phyloP scores from a whole-genome alignment of 2,329 filamentous ascomycete species.

The Monosporascus ibericus region DNA sequence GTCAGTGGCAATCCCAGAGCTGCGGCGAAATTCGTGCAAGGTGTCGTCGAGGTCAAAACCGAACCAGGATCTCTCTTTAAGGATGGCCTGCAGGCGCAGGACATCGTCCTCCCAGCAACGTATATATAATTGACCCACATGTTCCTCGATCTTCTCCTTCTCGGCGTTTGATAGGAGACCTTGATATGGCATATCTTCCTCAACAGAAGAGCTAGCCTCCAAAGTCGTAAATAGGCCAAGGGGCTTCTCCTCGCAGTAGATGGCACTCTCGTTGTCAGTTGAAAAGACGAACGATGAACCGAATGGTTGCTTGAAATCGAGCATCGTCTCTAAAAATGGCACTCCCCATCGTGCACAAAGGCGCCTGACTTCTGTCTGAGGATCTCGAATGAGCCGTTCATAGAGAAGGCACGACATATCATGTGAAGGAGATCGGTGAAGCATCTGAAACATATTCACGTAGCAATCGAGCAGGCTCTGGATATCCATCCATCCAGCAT shows the following conservation, averaged over 20 bases:
- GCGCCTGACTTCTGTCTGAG: neutral
- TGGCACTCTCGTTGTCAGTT: neutral
- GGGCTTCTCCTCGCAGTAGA: no score
- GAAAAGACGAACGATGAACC: neutral
- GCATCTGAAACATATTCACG: neutral
- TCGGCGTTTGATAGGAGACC: neutral
- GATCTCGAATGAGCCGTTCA: neutral
- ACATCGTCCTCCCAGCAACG: neutral
- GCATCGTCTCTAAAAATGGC: neutral
- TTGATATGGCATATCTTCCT: neutral
- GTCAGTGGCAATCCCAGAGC: constrained; percentile 29
- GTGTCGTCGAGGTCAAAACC: constrained; percentile 45
- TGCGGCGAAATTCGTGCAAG: constrained; percentile 38
- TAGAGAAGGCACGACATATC: neutral
- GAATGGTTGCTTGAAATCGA: neutral
- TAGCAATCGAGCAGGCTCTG: neutral
- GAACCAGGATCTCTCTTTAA: constrained; percentile 28
- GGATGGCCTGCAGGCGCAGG: constrained; percentile 2
- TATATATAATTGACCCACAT: neutral
- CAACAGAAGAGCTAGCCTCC: no score
- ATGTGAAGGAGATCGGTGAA: neutral
- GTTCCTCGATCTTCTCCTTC: neutral
- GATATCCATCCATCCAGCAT: neutral
- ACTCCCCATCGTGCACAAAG: neutral
- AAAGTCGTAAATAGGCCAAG: no score